Base-by-base conservation (phyloP, 352 stramenopile species). In the Pythium scleroteichum region DNA sequence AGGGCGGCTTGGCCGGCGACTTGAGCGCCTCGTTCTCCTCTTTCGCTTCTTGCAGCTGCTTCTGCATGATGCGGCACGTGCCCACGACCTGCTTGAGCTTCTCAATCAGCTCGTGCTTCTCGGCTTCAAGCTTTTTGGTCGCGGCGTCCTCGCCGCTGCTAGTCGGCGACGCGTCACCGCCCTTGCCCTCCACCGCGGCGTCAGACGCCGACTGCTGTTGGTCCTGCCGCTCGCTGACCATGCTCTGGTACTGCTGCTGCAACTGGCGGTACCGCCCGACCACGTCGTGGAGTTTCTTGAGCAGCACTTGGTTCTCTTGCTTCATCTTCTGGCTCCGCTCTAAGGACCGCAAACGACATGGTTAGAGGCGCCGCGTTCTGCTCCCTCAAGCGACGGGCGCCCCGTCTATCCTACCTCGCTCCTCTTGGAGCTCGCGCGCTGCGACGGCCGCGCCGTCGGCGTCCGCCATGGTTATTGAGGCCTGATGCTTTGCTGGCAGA, bases 61-160 rank as follows among this genome's bases (percentile, higher is more conserved):
- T 84, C 58, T 90, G 80, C 73, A 90, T 82, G 44, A 74, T 69
- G 49, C 80, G 82, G 33, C 76, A 88, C 26, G 75, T 88, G 39
- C 62, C 74, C n/a, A 90, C 74, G 42, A 88, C 80, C 23, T 77
- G 68, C 71, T 88, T 88, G 54, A 90, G 76, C 63, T 92, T 90
- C 58, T 81, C 77, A 20, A 92, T 83, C 40, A 93, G 77, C 68
- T 90, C 79, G 24, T 75, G 71, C 61, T 91, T 90, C 53, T 89
- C 78, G 9, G 62, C 65, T 45, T 89, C 82, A 10, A 91, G 71
- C 61, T 73, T 76, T 47, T 81, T 70, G 49, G 78, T 69, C 0
- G 65, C 66, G 14, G 53, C 47, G 24, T 79, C 65, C 10, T 75
- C 39, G 22, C 45, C 41, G 51, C 60, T 56, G 44, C 61, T 65